These are phyloP conservation scores for Forsythia viridissima DNA, from an alignment of 257 asterid species.

Conservation along the genomic window DNA sequence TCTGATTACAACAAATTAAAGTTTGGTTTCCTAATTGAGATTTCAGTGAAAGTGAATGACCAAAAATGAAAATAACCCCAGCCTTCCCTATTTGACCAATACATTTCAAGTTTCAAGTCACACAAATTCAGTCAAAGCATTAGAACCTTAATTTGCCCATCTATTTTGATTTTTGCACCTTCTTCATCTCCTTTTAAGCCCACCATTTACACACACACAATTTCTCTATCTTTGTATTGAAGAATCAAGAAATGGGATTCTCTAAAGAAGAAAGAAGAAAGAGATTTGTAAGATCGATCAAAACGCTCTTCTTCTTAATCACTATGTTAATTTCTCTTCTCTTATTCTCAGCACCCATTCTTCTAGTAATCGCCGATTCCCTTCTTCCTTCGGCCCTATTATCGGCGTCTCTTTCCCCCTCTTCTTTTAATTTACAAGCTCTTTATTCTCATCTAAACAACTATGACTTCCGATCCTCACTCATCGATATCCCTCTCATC, in stretches of 20 bases:
- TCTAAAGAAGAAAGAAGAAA: slow-evolving; percentile 53
- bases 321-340: slow-evolving; percentile 73
- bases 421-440: slow-evolving; percentile 27
- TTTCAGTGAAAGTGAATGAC: too few relatives aligned
- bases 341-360: slow-evolving; percentile 76
- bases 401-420: slow-evolving; percentile 55
- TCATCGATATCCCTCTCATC: slow-evolving; percentile 81
- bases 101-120: slow-evolving; percentile 36
- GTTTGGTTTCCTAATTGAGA: too few relatives aligned
- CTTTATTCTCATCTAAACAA: slow-evolving; percentile 44
- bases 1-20: too few relatives aligned
- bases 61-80: background rate
- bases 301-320: slow-evolving; percentile 65
- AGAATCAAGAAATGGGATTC: slow-evolving; percentile 45
- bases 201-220: background rate
- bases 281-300: slow-evolving; percentile 62
- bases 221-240: background rate
- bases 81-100: slow-evolving; percentile 53
- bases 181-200: background rate
- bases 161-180: slow-evolving; percentile 2
- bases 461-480: slow-evolving; percentile 87
- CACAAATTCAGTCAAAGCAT: slow-evolving; percentile 21
- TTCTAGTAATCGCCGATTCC: slow-evolving; percentile 73
- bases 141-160: slow-evolving; percentile 16
- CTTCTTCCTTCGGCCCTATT: slow-evolving; percentile 81